Conservation (phyloP, 176 grass and related monocot genomes). For the Cenchrus fungigraminus region DNA sequence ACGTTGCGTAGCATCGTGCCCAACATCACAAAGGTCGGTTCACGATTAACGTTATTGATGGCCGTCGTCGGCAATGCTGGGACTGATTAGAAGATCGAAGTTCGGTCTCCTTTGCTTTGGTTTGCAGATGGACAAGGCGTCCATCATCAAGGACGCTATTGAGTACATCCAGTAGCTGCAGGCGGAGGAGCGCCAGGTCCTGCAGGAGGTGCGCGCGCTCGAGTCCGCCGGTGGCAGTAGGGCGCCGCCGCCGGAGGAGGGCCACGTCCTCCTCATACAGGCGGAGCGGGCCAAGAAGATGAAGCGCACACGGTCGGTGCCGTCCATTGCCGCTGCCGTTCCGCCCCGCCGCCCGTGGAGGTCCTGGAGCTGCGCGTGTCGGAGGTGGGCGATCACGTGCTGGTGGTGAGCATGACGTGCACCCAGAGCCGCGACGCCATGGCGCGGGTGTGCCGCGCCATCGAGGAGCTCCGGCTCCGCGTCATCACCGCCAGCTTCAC, state of each 20-base stretch:
- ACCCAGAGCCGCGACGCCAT: slow-evolving; percentile 67
- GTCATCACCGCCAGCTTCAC: slow-evolving; percentile 73
- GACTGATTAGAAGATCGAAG: no score
- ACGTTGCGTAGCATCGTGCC: slow-evolving; percentile 78
- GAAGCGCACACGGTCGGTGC: slow-evolving; percentile 41
- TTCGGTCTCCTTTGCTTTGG: not conserved
- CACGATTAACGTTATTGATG: no score
- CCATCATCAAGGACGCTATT: slow-evolving; percentile 92
- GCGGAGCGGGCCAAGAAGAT: slow-evolving; percentile 54
- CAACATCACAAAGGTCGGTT: slow-evolving; percentile 71
- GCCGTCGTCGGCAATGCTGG: not conserved
- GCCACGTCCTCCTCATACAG: slow-evolving; percentile 5
- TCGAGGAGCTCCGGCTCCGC: slow-evolving; percentile 68
- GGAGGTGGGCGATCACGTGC: slow-evolving; percentile 58
- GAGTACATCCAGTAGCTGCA: slow-evolving; percentile 82
- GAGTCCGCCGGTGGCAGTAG: not conserved
- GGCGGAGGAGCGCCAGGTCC: slow-evolving; percentile 66
- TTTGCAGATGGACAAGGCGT: slow-evolving; percentile 93
- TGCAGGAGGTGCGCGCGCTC: slow-evolving; percentile 48
- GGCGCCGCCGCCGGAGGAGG: slow-evolving; percentile 72
- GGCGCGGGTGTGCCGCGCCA: slow-evolving; percentile 56
- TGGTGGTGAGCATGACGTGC: slow-evolving; percentile 76
- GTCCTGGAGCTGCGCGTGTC: slow-evolving; percentile 74
- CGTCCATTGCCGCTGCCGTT: slow-evolving; percentile 51
- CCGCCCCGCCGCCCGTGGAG: slow-evolving; percentile 49